These are phyloP conservation scores for Sporothrix protearum DNA, from an alignment of 2,329 filamentous ascomycete genomes.

Conservation along the genomic window DNA sequence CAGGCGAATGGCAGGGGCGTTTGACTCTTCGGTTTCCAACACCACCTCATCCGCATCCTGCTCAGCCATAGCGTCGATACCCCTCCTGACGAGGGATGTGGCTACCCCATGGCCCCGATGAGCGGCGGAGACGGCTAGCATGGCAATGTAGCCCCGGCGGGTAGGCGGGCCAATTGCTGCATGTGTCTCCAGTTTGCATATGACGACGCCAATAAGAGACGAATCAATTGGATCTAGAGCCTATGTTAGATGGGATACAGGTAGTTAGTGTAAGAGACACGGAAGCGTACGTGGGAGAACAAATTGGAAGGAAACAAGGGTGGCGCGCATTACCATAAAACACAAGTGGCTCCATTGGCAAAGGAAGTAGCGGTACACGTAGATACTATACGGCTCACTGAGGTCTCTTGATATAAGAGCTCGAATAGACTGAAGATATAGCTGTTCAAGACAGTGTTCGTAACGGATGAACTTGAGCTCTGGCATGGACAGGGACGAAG, in stretches of 20 bases:
- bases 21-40: conserved; percentile 92
- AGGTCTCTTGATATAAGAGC: conserved; percentile 93
- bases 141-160: conserved; percentile 91
- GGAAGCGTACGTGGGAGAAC: background rate
- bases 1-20: conserved; percentile 81
- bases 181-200: conserved; percentile 92
- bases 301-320: background rate
- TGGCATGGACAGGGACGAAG: background rate
- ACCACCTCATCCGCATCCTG: conserved; percentile 89
- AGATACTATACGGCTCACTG: conserved; percentile 98
- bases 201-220: conserved; percentile 79
- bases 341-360: conserved; percentile 98
- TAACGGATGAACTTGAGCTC: conserved; percentile 60
- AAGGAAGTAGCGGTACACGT: conserved; percentile 96
- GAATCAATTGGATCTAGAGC: conserved; percentile 57
- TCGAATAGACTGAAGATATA: conserved; percentile 79
- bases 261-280: background rate
- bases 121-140: conserved; percentile 84
- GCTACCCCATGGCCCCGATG: conserved; percentile 84
- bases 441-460: conserved; percentile 55
- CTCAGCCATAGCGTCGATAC: conserved; percentile 85
- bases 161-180: conserved; percentile 71
- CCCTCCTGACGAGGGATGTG: conserved; percentile 80
- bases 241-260: conserved; percentile 37
- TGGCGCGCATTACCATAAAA: conserved; percentile 66